phyloP scores from a whole-genome alignment of 2,329 filamentous ascomycete species.

The Venturia oleaginea region DNA sequence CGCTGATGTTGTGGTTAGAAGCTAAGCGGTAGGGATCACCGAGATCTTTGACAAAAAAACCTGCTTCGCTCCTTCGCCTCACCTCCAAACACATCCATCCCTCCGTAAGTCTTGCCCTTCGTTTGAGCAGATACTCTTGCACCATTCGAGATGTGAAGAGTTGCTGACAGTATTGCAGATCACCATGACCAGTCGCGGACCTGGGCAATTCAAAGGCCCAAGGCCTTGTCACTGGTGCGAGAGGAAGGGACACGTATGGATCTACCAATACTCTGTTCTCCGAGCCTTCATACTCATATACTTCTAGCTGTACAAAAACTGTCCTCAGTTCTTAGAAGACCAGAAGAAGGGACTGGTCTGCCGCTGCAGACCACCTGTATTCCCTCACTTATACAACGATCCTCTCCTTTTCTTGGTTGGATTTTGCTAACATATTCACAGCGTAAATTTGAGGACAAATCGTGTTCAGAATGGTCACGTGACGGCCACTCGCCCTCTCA shows the following conservation, averaged over 20 bases:
- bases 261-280: not conserved
- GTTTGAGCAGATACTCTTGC: not conserved
- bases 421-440: not conserved
- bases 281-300: not conserved
- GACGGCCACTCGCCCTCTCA: not conserved
- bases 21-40: not conserved
- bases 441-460: not conserved
- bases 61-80: not conserved
- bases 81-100: not conserved
- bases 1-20: not conserved
- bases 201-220: not conserved
- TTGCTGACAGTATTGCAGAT: not conserved
- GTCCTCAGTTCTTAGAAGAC: not conserved
- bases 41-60: not conserved
- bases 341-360: not conserved
- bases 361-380: not conserved
- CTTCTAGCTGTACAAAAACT: not conserved
- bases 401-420: not conserved
- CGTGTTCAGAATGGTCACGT: not conserved
- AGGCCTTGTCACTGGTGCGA: not conserved
- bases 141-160: not conserved
- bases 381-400: not conserved
- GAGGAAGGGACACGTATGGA: not conserved
- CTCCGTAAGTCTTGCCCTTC: not conserved
- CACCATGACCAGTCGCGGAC: not conserved